Base-by-base conservation (phyloP, 1,284 basidiomycete genomes). In the Malassezia dermatis region DNA sequence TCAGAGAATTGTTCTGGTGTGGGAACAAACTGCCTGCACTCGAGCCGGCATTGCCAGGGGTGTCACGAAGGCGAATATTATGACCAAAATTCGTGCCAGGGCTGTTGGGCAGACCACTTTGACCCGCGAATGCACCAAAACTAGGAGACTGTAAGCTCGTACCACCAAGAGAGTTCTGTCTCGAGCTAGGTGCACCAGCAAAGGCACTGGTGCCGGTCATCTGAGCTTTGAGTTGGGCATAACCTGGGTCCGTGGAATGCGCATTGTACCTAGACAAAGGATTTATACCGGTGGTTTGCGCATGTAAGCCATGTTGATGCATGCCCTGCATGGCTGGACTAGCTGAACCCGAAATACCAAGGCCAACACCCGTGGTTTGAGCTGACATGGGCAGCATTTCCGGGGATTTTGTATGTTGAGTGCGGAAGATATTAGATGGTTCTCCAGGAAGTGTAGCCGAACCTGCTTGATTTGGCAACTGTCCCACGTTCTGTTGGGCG, bases 401-500 rank as follows among this genome's bases (percentile, higher is more conserved):
- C 5, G 41, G 13, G 12, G 41, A 15, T 13, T 2, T n/a, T 7
- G 32, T 13, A 2, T 3, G 2, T 13, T 13, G 8, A n/a, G 32
- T 4, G 15, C 32, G 32, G 11, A n/a, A 34, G n/a, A 5, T 31
- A 8, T 13, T 6, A 4, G 32, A n/a, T 10, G 13, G 1, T 5
- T 34, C 15, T n/a, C 32, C 32, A 34, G 32, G 3, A 34, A 34
- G 15, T 34, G 12, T 3, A n/a, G n/a, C 32, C 6, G 32, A 34
- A 34, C 15, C n/a, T 10, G 32, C 13, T 8, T 13, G 4, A 13
- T 21, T 19, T 39, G 37, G 19, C 37, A 39, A 10, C 5, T 6
- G 37, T 21, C n/a, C 56, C 67, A 28, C 63, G 67, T 4, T 65
- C 66, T 2, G 43, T n/a, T 17, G 28, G 28, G 43, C 5, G 12